Percentiles rank a stretch among this genome's conserved stretches.
Conservation (phyloP, 2,329 filamentous ascomycete species). For the Sporothrix brunneoviolacea region DNA sequence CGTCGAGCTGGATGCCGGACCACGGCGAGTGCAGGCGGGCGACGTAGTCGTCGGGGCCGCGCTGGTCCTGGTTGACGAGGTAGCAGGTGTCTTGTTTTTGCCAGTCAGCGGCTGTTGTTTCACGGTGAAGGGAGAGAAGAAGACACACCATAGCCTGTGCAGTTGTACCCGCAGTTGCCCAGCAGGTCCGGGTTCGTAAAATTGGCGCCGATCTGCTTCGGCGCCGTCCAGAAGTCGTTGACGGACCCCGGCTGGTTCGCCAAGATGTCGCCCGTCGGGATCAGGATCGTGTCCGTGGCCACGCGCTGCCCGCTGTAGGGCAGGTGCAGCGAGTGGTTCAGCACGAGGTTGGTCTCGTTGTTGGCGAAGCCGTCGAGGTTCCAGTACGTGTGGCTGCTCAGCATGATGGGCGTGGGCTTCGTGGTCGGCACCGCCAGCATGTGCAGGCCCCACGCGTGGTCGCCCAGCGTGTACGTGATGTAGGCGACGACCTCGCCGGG, state of each 20-base stretch:
- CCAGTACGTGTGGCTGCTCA: constrained; percentile 71
- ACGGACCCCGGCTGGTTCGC: constrained; percentile 60
- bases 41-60: constrained; percentile 45
- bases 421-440: constrained; percentile 66
- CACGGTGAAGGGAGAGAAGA: too few relatives aligned
- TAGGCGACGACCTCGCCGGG: constrained; percentile 69
- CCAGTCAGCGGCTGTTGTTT: too few relatives aligned
- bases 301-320: constrained; percentile 67
- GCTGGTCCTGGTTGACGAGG: constrained; percentile 57
- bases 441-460: constrained; percentile 63
- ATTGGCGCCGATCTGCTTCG: constrained; percentile 72
- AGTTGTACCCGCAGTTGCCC: constrained; percentile 73
- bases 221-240: constrained; percentile 75
- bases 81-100: too few relatives aligned
- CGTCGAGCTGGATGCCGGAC: constrained; percentile 77
- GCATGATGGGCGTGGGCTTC: constrained; percentile 76
- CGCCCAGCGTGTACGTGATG: constrained; percentile 64
- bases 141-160: constrained; percentile 76
- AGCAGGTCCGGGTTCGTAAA: constrained; percentile 52
- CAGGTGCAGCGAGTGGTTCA: constrained; percentile 67
- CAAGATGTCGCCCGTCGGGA: constrained; percentile 71
- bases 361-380: constrained; percentile 76
- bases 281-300: constrained; percentile 62
- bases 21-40: constrained; percentile 64
- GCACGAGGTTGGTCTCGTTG: constrained; percentile 54